Conservation (phyloP, 306 rosid species). For the Quercus dentata region DNA sequence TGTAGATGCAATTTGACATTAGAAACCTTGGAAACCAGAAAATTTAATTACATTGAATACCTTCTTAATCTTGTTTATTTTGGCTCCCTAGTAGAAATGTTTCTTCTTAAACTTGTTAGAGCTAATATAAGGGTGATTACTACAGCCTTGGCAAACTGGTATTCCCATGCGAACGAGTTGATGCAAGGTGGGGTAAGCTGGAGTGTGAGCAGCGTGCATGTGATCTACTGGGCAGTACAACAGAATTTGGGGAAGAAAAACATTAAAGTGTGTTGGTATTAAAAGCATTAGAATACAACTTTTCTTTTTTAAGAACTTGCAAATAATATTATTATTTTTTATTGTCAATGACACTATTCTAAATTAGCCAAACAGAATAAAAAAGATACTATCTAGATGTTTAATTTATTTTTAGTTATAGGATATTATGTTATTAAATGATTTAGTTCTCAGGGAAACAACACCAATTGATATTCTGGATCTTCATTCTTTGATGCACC, state of each 20-base stretch:
- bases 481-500: neutral
- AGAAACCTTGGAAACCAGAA: neutral
- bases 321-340: neutral
- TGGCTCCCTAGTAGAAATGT: no score
- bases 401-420: no score
- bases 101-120: neutral
- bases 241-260: conserved; percentile 34
- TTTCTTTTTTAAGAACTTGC: neutral
- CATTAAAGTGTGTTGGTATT: neutral
- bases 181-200: conserved; percentile 94
- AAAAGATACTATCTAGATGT: no score
- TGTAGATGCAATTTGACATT: neutral
- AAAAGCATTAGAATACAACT: neutral
- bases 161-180: conserved; percentile 80
- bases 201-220: conserved; percentile 78
- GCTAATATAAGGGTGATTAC: neutral
- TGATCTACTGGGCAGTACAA: conserved; percentile 54
- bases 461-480: neutral
- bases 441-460: neutral
- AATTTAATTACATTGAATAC: neutral
- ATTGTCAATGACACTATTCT: neutral
- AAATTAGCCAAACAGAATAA: no score
- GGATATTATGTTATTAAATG: no score
- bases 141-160: conserved; percentile 71
- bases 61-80: neutral